phyloP scores from a whole-genome alignment of 768 basidiomycete genomes.

The Boletus eberwhitei region DNA sequence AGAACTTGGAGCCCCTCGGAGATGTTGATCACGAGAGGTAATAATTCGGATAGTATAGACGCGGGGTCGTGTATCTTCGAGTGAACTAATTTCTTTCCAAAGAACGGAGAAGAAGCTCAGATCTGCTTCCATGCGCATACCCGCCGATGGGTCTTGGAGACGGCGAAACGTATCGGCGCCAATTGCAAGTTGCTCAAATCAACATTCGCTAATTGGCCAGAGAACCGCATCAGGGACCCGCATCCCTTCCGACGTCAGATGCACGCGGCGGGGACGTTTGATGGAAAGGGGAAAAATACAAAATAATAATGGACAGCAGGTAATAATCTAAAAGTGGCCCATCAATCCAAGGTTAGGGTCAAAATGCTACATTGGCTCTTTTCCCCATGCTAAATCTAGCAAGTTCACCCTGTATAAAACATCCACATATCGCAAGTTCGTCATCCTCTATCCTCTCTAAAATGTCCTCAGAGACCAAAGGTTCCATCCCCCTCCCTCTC shows the following conservation, averaged over 20 bases:
- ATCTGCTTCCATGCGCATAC: too few relatives aligned
- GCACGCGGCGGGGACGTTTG: neutral
- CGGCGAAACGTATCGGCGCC: neutral
- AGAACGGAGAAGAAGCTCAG: too few relatives aligned
- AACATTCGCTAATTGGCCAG: slow-evolving; percentile 9
- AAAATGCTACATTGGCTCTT: neutral
- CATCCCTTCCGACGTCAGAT: neutral
- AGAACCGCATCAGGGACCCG: neutral
- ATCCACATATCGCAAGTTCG: neutral
- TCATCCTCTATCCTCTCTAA: neutral
- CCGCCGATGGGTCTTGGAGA: too few relatives aligned
- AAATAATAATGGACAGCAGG: neutral
- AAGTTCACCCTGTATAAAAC: slow-evolving; percentile 7
- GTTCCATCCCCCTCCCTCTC: slow-evolving; percentile 19
- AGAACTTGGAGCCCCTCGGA: neutral
- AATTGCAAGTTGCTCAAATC: slow-evolving; percentile 9
- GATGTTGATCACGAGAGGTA: neutral
- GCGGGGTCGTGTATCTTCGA: neutral
- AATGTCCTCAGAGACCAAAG: slow-evolving; percentile 20
- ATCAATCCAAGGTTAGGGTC: slow-evolving; percentile 12
- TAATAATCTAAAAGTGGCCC: neutral
- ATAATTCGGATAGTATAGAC: neutral
- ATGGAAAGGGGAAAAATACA: neutral
- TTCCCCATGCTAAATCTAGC: neutral
- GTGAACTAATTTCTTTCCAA: neutral